Evolutionary conservation across 2,329 filamentous ascomycete genomes (phyloP), one percentile per base, ranked within the genome.

Genomic region (Drechslera avenae): DNA sequence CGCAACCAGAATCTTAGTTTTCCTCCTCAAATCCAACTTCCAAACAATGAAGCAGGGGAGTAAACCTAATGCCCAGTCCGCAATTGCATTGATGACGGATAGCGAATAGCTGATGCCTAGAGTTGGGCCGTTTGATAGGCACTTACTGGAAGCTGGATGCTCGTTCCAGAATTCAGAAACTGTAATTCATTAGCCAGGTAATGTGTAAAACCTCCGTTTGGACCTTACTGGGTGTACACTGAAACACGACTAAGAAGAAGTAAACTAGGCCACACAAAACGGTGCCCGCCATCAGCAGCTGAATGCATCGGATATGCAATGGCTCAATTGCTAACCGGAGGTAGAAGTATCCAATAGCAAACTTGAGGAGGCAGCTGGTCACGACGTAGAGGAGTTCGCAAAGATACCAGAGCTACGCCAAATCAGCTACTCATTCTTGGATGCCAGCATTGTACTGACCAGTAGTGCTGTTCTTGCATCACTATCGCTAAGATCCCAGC

Each of bases 351-450:
- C 67, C 79, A 43, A 84, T 79, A 1, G 81, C 78, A 31, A 82
- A 72, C 51, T 82, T 82, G 37, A 81, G 73, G 10, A 78, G 62
- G 32, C 76, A 73, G 17, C 75, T 80, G 4, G 76, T 73, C 46
- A 80, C 64, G 6, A 79, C 76, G 62, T 84, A 84, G 54, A 78
- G 77, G n/a, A 80, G 68, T 59, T 83, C 81, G 56, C 79, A 81
- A n/a, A 83, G 74, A 71, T 79, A 84, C 80, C 80, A 84, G 57
- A 70, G 75, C 75, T 76, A 42, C 8, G 8, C 26, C 4, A 2
- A 7, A 57, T 68, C n/a, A 71, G 54, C 50, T 21, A 26, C 39
- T 26, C 19, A 1, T 9, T 4, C 14, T 7, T 30, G 3, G 6
- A 39, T 5, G 1, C 16, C 16, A 14, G 8, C 8, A 5, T 5